Evolutionary conservation across 371 early-diverging fungal genomes (phyloP).

Genomic region (Mucor piriformis): DNA sequence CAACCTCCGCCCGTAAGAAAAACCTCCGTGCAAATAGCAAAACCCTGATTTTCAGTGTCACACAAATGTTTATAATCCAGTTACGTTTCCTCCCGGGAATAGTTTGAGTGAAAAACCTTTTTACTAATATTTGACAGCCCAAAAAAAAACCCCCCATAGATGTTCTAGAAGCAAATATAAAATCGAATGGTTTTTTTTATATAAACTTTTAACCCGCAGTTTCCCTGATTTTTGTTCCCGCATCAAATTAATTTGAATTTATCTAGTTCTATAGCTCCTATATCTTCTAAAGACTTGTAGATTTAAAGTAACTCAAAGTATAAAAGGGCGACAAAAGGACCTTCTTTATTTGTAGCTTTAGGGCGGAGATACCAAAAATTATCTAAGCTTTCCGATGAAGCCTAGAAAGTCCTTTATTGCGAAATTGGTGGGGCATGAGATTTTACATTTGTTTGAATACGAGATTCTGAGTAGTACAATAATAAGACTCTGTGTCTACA

Average conservation of each 20-base stretch:
- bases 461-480: no score
- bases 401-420: not conserved
- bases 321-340: no score
- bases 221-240: not conserved
- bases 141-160: not conserved
- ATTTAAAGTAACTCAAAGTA: no score
- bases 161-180: not conserved
- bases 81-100: constrained; percentile 27
- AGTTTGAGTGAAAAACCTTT: not conserved
- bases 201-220: not conserved
- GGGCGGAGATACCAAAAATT: no score
- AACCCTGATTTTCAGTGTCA: constrained; percentile 5
- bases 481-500: no score
- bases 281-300: no score
- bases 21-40: no score
- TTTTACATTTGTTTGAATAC: not conserved
- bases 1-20: no score
- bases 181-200: not conserved
- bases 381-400: not conserved
- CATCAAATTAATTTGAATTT: no score
- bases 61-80: constrained; percentile 20
- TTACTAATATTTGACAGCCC: constrained; percentile 1
- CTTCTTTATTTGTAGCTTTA: no score
- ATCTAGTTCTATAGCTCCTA: no score
- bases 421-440: not conserved